These are phyloP conservation scores for Pyrenochaeta sp. DNA, from an alignment of 2,329 filamentous ascomycete species.

Conservation along the genomic window DNA sequence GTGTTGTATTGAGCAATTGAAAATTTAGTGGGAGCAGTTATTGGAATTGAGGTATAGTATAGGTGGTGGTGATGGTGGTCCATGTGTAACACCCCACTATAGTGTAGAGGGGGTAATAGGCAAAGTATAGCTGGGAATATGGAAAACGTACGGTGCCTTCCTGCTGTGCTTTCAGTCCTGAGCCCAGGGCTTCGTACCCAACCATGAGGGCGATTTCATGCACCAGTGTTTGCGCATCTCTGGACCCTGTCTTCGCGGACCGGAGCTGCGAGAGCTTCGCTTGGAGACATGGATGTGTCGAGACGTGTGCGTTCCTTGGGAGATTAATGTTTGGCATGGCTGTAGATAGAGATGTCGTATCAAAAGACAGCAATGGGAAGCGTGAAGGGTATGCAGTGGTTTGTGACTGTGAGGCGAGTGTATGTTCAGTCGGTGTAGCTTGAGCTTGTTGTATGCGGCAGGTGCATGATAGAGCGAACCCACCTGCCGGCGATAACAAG, in stretches of 20 bases:
- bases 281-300: constrained; percentile 82
- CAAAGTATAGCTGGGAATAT: background rate
- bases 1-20: background rate
- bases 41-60: background rate
- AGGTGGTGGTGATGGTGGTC: background rate
- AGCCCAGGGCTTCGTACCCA: constrained; percentile 79
- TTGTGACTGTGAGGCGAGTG: background rate
- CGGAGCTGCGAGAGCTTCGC: constrained; percentile 92
- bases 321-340: constrained; percentile 49
- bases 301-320: constrained; percentile 74
- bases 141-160: constrained; percentile 68
- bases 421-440: background rate
- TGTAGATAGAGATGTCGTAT: background rate
- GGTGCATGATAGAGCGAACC: constrained; percentile 18
- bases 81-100: background rate
- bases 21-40: background rate
- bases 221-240: constrained; percentile 81
- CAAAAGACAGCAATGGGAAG: background rate
- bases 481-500: constrained; percentile 16
- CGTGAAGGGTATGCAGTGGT: background rate
- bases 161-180: constrained; percentile 64
- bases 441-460: constrained; percentile 17
- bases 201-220: constrained; percentile 88
- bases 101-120: background rate
- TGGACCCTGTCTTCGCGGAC: constrained; percentile 72